Conservation (phyloP, 345 rosid genomes). For the Linum trigynum region DNA sequence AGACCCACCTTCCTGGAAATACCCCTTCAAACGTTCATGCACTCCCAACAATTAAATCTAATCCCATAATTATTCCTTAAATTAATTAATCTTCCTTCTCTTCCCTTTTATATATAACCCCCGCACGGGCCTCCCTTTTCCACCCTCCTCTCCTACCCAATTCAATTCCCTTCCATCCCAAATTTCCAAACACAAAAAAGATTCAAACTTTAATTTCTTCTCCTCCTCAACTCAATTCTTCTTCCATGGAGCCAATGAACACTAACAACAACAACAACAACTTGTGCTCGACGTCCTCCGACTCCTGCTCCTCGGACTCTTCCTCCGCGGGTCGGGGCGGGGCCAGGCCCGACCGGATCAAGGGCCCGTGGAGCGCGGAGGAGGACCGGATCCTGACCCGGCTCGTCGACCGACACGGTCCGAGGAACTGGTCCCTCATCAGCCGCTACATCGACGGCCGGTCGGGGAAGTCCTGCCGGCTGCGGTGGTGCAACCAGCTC, state of each 20-base stretch:
- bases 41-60: too few species aligned
- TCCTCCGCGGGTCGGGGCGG: conserved; percentile 10
- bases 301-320: conserved; percentile 43
- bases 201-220: too few species aligned
- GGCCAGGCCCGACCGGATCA: conserved; percentile 18
- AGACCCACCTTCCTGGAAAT: conserved; percentile 45
- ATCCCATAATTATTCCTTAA: neutral
- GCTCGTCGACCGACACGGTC: conserved; percentile 45
- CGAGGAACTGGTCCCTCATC: conserved; percentile 49
- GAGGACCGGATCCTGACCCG: conserved; percentile 51
- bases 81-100: neutral
- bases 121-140: neutral
- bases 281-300: conserved; percentile 33
- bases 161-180: too few species aligned
- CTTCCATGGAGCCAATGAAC: conserved; percentile 23
- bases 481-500: conserved; percentile 50
- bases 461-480: conserved; percentile 52
- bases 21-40: conserved; percentile 25
- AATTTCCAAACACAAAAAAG: too few species aligned
- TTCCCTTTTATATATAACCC: neutral
- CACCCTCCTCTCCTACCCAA: neutral
- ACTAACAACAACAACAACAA: conserved; percentile 13
- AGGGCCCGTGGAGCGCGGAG: conserved; percentile 71
- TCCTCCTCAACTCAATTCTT: too few species aligned
- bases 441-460: conserved; percentile 47